Conservation (phyloP, 2,329 filamentous ascomycete genomes). For the Verticillium isaacii region DNA sequence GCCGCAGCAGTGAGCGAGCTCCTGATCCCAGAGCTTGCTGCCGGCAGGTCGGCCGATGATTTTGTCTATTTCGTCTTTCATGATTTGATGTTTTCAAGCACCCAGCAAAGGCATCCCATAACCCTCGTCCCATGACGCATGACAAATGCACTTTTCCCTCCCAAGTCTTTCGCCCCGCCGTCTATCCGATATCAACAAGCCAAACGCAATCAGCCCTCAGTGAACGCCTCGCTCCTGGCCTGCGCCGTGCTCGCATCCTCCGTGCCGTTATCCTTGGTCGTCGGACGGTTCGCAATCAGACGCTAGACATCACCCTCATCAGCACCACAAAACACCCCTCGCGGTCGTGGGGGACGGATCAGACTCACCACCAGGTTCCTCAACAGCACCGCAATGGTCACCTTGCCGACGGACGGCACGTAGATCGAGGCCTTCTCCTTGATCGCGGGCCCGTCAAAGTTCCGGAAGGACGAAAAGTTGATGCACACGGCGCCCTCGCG, state of each 20-base stretch:
- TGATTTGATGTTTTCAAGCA: not conserved
- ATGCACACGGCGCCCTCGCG: constrained; percentile 95
- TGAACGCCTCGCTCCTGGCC: constrained; percentile 36
- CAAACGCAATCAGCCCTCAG: constrained; percentile 24
- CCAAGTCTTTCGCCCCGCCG: constrained; percentile 4
- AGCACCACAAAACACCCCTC: not conserved
- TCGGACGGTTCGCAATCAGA: constrained; percentile 45
- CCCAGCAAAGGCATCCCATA: not conserved
- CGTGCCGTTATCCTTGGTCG: constrained; percentile 28
- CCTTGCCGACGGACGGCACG: constrained; percentile 94
- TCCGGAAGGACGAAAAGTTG: constrained; percentile 95
- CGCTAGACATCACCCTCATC: constrained; percentile 28
- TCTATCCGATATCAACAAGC: constrained; percentile 1
- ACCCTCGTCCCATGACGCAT: not conserved
- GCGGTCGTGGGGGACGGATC: not conserved
- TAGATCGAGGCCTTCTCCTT: constrained; percentile 97
- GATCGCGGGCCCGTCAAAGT: constrained; percentile 78
- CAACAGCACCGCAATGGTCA: constrained; percentile 88
- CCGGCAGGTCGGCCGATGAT: not conserved
- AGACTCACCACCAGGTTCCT: constrained; percentile 77
- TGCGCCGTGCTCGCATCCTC: constrained; percentile 19
- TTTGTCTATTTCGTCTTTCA: not conserved
- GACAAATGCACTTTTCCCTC: not conserved
- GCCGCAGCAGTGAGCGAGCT: not conserved
- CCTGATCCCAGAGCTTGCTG: not conserved